Base-by-base conservation (phyloP, 805 yeast species). In the Candida coquimbonensis region DNA sequence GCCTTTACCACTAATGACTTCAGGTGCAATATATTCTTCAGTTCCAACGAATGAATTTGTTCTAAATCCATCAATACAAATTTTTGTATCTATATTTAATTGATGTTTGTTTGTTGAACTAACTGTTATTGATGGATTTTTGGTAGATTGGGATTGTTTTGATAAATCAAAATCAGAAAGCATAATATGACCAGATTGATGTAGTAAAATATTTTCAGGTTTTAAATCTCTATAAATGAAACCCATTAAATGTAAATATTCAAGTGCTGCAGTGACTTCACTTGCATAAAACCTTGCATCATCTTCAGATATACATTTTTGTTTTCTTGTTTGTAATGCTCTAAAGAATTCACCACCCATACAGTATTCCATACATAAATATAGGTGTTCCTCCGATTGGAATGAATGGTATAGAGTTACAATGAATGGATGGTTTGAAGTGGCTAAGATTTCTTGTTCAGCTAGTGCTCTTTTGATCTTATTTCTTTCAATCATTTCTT, bases 271-370 rank as follows among this genome's bases (percentile, higher is more conserved):
- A 2, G 93, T 83, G 19, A 93, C 99, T 64, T 93, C 99, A 19
- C 96, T 86, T 0, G 97, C 96, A 62, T 93, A 93, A 62, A 93
- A 93, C 47, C 80, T 73, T 3, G 99, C 98, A 62, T 90, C 98
- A 27, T 71, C 77, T 63, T 93, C 99, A 19, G 79, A 70, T 13
- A 93, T 83, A 53, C 95, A 86, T 61, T 89, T 87, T 45, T 88
- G 79, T 50, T 80, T 83, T 49, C 97, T 74, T 0, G 97, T 89
- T 65, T 93, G 99, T 44, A 93, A 67, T 0, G 98, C 99, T 49
- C 98, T 72, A 71, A 93, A 93, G 59, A 93, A 93, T 66, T 95
- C 99, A 39, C 99, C 99, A 29, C 99, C 99, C 89, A 93, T 88
- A 61, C 99, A 93, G 59, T 91, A 93, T 63, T 93, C 99, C 96